Conservation (phyloP, 1,284 basidiomycete genomes). For the Stereum hirsutum region DNA sequence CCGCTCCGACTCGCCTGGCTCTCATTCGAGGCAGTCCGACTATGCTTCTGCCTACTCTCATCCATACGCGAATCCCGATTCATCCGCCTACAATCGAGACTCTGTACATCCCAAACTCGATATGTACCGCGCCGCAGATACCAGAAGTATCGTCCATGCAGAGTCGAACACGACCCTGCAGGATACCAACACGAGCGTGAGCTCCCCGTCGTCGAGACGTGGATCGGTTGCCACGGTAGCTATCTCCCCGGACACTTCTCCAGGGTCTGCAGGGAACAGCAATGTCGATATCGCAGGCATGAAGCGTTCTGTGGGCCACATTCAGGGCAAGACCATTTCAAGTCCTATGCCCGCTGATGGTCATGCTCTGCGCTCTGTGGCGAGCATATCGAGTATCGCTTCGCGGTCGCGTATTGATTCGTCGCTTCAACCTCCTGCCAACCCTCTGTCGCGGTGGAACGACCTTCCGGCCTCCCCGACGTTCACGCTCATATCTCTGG, state of each 20-base stretch:
- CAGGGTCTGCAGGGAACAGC: slow-evolving; percentile 23
- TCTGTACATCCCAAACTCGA: slow-evolving; percentile 5
- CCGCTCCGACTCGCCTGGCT: slow-evolving; percentile 10
- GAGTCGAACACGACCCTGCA: slow-evolving; percentile 49
- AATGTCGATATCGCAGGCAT: slow-evolving; percentile 5
- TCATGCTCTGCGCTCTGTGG: slow-evolving; percentile 11
- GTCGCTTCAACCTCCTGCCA: slow-evolving; percentile 20
- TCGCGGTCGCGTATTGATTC: slow-evolving; percentile 23
- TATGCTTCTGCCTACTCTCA: slow-evolving; percentile 41
- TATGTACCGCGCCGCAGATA: neutral
- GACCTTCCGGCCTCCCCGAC: slow-evolving; percentile 36
- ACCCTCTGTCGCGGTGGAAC: slow-evolving; percentile 30
- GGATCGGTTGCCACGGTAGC: slow-evolving; percentile 24
- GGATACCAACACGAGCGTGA: slow-evolving; percentile 30
- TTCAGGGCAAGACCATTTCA: slow-evolving; percentile 21
- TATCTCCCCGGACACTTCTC: slow-evolving; percentile 37
- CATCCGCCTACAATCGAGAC: slow-evolving; percentile 16
- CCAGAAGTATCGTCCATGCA: slow-evolving; percentile 19
- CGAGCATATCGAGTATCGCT: slow-evolving; percentile 7
- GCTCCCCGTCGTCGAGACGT: slow-evolving; percentile 29
- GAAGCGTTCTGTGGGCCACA: slow-evolving; percentile 7
- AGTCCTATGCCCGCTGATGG: slow-evolving; percentile 21
- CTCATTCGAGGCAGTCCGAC: too few relatives aligned
- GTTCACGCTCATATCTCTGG: slow-evolving; percentile 62
- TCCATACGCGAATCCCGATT: slow-evolving; percentile 72